Base-by-base conservation (phyloP, 2,329 filamentous ascomycete genomes). In the Fusarium irregulare region DNA sequence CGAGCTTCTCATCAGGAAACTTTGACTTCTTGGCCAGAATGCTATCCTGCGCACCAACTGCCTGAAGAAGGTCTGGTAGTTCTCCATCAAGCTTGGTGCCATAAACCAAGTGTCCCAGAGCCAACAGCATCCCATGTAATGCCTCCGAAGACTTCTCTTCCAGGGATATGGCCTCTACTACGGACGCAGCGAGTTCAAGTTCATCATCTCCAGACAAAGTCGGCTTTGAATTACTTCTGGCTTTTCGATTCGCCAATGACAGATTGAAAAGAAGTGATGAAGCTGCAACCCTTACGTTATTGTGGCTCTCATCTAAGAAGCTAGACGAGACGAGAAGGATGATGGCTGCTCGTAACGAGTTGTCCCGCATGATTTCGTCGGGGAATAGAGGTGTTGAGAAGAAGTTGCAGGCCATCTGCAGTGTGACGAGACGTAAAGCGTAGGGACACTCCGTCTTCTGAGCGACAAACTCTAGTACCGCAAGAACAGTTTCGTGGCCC, bases 261-360 rank as follows among this genome's bases (percentile, higher is more conserved):
- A 98, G 80, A 72, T 98, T 98, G 83, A 94, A 96, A 1, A 94
- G 87, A 4, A 98, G 84, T 3, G 91, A 93, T 1, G 94, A 90
- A 0, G 94, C 93, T 2, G 94, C 92, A 5, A 95, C 92, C 44
- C 94, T 89, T 4, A 95, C 87, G 56, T 90, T 93, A 47, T 85
- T 85, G 73, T 96, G 90, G 48, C 86, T 87, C 30, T 90, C 88
- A 73, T 97, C 94, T 1, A 98, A 85, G 27, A 98, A 89, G 66
- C 91, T 93, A 3, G 89, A 88, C 0, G 93, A 92, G 21, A 96
- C 86, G 16, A 98, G 85, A 63, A 87, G 84, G 2, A 92, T 89
- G 28, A 95, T 82, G 0, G 88, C 83, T 3, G 82, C 77, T 8
- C 89, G 86, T 51, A 94, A 79, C 23, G 73, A 55, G 3, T 80